Evolutionary conservation across 345 rosid genomes (phyloP).

Genomic region (Populus davidiana): DNA sequence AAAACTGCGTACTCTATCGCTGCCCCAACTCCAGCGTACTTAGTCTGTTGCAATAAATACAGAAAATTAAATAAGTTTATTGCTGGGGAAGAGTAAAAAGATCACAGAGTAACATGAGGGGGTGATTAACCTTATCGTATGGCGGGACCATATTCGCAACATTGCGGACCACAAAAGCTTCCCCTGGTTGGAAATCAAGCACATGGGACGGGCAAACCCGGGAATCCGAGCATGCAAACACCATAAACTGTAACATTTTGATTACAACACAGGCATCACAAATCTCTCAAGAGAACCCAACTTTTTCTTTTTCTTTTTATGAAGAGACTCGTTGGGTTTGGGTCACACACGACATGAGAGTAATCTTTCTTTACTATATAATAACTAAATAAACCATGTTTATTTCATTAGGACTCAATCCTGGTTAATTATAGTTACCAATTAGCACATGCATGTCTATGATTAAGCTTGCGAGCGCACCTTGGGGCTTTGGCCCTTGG

Average conservation of each 20-base stretch:
- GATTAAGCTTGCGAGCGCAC: conserved; percentile 19
- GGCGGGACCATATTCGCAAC: conserved; percentile 48
- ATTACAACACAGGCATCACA: neutral
- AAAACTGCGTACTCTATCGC: conserved; percentile 91
- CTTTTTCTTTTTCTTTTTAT: no score
- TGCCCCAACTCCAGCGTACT: conserved; percentile 66
- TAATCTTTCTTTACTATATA: no score
- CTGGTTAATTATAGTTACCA: no score
- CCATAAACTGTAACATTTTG: conserved; percentile 59
- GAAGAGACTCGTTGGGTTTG: no score
- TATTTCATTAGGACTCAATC: no score
- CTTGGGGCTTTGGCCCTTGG: conserved; percentile 91
- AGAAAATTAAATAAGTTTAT: neutral
- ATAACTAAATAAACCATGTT: no score
- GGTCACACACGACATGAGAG: no score
- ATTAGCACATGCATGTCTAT: neutral
- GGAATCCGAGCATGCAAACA: conserved; percentile 95
- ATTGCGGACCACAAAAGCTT: conserved; percentile 88
- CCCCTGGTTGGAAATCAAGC: conserved; percentile 83
- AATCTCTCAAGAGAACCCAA: neutral
- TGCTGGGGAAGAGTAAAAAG: no score
- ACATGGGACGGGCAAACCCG: conserved; percentile 94
- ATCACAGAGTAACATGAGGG: no score
- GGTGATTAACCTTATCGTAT: conserved; percentile 16
- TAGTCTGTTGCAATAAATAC: conserved; percentile 20